Evolutionary conservation across 2,329 filamentous ascomycete genomes (phyloP), one percentile per base, ranked within the genome.

Genomic region (Penicillium sp.): DNA sequence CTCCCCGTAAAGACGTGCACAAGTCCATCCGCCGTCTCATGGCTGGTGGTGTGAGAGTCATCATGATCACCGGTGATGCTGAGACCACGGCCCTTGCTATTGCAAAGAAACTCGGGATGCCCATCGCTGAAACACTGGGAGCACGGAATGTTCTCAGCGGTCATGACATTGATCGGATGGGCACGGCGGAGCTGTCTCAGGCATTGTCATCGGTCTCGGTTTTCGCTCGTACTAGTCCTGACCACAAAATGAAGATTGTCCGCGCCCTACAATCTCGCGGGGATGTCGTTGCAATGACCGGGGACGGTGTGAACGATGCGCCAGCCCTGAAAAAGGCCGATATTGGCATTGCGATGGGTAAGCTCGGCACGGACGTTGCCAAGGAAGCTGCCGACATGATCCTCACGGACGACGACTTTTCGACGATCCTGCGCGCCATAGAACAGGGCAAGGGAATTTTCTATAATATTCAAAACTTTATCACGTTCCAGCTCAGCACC

Each of bases 381-480:
- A 99, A 99, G 80, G 95, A 95, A 76, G 92, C 92, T 3, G 90
- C 91, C 1, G 92, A 96, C 71, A 95, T 96, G 84, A 91, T 96
- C 41, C 81, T 96, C 46, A 93, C 91, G 0, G 91, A 95, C 72
- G 92, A 95, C 76, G 93, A 96, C 78, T 96, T 96, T 73, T 91
- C 92, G 11, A 92, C 90, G 5, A 99, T 99, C 66, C 84, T 99
- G 11, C 91, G 89, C 63, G 95, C 95, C 31, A 99, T 99, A 65
- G 95, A 99, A 77, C 95, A 99, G 81, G 96, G 95, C 78, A 99
- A 99, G 78, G 95, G 93, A 59, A 99, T 99, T 69, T 99, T 99
- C 80, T 97, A 95, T 85, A 99, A 99, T 77, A 98, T 99, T 68
- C 95, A 99, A 75, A 99, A 99, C 78, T 99, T 99, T 80, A 85